A percentile compares a stretch with the other conserved stretches of the same genome.
phyloP scores from a whole-genome alignment of 148 eudicot genomes.

The Silene conica region DNA sequence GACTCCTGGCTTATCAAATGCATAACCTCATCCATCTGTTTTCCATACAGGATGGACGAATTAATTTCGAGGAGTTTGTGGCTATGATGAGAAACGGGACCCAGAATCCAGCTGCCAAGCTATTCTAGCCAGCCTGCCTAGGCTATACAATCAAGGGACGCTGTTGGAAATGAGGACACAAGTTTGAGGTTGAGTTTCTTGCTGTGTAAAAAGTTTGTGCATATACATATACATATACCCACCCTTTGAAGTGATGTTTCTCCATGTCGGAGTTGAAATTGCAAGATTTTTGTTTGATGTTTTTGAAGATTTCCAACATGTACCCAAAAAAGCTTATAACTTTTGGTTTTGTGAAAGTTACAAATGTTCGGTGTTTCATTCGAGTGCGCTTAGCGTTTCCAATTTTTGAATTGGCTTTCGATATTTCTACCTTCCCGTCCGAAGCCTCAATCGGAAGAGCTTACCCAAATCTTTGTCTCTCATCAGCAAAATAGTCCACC shows the following conservation, averaged over 20 bases:
- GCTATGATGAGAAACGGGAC: slow-evolving; percentile 90
- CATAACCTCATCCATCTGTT: background rate
- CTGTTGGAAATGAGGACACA: no score
- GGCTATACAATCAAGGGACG: background rate
- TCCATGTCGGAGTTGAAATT: background rate
- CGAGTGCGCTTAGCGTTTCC: no score
- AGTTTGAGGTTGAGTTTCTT: background rate
- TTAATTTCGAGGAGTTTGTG: slow-evolving; percentile 74
- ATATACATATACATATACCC: background rate
- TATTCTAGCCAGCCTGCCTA: background rate
- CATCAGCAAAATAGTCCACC: no score
- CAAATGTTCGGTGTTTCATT: no score
- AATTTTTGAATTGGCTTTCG: no score
- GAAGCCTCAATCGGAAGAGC: no score
- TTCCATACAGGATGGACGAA: slow-evolving; percentile 68
- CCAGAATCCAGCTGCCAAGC: slow-evolving; percentile 31
- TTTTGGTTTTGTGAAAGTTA: background rate
- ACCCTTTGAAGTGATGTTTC: background rate
- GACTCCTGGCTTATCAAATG: background rate
- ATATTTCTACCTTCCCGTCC: no score
- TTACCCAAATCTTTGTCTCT: no score
- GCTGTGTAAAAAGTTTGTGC: background rate
- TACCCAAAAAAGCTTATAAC: background rate
- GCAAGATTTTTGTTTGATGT: background rate
- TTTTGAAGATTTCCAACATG: background rate